These are phyloP conservation scores for Fomitopsis betulina DNA, from an alignment of 1,284 basidiomycete genomes.

Conservation along the genomic window DNA sequence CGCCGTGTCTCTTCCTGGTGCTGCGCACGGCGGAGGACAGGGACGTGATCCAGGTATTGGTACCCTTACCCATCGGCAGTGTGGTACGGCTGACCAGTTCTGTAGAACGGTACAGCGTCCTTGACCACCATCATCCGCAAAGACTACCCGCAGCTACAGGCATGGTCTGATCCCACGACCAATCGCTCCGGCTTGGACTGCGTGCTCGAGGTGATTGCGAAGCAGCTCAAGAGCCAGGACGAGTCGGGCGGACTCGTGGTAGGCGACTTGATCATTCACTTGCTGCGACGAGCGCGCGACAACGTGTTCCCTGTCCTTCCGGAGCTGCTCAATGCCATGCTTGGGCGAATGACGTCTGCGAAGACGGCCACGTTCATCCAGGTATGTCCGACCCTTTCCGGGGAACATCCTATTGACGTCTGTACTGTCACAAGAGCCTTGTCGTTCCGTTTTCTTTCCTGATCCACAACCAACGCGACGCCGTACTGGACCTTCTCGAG, in stretches of 20 bases:
- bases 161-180: slow-evolving; percentile 61
- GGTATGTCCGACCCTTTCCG: slow-evolving; percentile 33
- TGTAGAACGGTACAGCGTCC: slow-evolving; percentile 76
- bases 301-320: slow-evolving; percentile 80
- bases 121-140: slow-evolving; percentile 86
- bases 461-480: slow-evolving; percentile 73
- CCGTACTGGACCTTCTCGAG: slow-evolving; percentile 73
- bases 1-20: slow-evolving; percentile 69
- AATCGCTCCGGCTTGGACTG: slow-evolving; percentile 74
- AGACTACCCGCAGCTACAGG: slow-evolving; percentile 75
- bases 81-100: neutral
- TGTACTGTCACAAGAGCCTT: slow-evolving; percentile 52
- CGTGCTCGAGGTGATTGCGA: slow-evolving; percentile 71
- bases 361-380: slow-evolving; percentile 88
- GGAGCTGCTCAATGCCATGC: slow-evolving; percentile 81
- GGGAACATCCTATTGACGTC: neutral
- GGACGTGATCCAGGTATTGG: slow-evolving; percentile 74
- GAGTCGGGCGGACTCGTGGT: slow-evolving; percentile 89
- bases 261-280: slow-evolving; percentile 91
- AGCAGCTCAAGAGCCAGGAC: slow-evolving; percentile 71
- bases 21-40: slow-evolving; percentile 72
- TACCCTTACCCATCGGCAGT: neutral
- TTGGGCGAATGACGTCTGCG: slow-evolving; percentile 74
- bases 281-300: slow-evolving; percentile 79
- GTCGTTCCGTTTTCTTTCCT: slow-evolving; percentile 93